Base-by-base conservation (phyloP, 805 yeast genomes). In the Candida maesae region DNA sequence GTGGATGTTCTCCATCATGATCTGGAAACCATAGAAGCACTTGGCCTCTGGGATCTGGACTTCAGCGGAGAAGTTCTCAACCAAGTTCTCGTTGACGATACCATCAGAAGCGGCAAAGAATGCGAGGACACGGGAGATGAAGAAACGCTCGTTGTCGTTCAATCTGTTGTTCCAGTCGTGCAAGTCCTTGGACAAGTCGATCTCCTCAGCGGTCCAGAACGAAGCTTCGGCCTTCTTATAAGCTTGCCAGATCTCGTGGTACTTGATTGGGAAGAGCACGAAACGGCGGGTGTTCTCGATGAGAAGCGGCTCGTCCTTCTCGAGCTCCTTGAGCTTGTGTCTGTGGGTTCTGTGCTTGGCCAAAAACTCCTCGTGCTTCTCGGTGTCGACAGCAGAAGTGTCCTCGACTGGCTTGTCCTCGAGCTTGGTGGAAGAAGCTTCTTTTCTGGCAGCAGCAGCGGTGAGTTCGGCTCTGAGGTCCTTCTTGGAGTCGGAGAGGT, bases 51-150 rank as follows among this genome's bases (percentile, higher is more conserved):
- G 93, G 51, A 87, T 70, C 68, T 90, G 96, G 46, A 93, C 97
- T 70, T 91, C 98, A 51, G 96, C 95, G 43, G 95, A 83, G 72
- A 91, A 91, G 65, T 95, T 90, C 70, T 91, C 98, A 48, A 91
- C 96, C 64, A 91, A 78, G 70, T 91, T 91, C 73, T 91, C 99
- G 64, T 93, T 93, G 54, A 91, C 99, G 53, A 91, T 89, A 66
- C 99, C 99, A 66, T 91, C 99, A 33, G 96, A 86, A 33, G 99
- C 99, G 51, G 99, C 99, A 60, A 91, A 91, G 75, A 93, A 91
- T 14, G 99, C 99, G 53, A 91, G 73, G 39, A 91, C 95, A 65
- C 95, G 80, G 13, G 96, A 86, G 54, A 91, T 74, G 67, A 91
- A 91, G 70, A 69, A 93, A 59, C 95, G 79, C 74, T 91, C 99